Evolutionary conservation across 129 eudicot genomes (phyloP).

Genomic region (Silybum marianum): DNA sequence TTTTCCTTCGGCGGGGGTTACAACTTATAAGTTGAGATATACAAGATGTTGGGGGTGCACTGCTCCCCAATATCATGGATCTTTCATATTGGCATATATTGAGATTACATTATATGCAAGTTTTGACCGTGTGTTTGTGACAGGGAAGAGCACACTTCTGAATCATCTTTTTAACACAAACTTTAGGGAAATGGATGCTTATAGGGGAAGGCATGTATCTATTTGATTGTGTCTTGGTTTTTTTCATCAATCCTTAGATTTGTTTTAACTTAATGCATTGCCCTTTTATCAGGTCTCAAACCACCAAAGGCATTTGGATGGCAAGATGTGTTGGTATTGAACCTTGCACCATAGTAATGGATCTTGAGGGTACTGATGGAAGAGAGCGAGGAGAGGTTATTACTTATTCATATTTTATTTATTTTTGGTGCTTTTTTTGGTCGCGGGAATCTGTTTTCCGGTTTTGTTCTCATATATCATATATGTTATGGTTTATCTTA

Average conservation of each 20-base stretch:
- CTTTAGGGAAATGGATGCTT: conserved; percentile 99
- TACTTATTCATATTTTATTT: neutral
- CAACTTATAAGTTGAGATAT: neutral
- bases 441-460: neutral
- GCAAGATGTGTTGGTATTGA: conserved; percentile 89
- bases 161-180: conserved; percentile 80
- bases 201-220: conserved; percentile 80
- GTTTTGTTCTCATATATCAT: neutral
- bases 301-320: conserved; percentile 99
- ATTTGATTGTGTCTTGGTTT: neutral
- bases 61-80: neutral
- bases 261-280: conserved; percentile 18
- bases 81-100: neutral
- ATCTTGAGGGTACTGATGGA: conserved; percentile 99
- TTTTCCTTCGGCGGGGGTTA: neutral
- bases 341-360: conserved; percentile 97
- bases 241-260: conserved; percentile 9
- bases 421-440: neutral
- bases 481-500: conserved; percentile 8
- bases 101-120: conserved; percentile 18
- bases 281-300: conserved; percentile 70
- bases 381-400: conserved; percentile 98
- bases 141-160: conserved; percentile 96
- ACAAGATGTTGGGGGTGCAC: neutral
- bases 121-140: conserved; percentile 23